Conservation (phyloP, 257 asterid genomes). For the Gentiana macrophylla region DNA sequence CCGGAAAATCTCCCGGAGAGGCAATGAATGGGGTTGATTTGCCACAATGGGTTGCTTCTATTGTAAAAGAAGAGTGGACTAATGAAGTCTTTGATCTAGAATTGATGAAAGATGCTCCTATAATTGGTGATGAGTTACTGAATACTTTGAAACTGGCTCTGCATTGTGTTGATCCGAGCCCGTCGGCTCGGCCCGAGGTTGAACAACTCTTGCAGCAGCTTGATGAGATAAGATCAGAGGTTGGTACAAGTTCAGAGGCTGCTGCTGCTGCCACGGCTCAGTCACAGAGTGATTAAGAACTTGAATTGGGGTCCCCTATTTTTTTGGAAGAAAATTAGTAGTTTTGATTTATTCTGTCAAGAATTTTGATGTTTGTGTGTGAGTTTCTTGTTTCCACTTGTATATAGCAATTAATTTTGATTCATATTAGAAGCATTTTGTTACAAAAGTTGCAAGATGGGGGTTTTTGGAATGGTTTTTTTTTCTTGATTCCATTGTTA, state of each 20-base stretch:
- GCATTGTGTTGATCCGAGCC: conserved; percentile 87
- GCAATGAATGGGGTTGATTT: conserved; percentile 66
- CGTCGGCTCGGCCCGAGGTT: conserved; percentile 79
- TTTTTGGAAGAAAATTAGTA: background rate
- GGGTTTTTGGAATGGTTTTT: conserved; percentile 22
- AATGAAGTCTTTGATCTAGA: conserved; percentile 90
- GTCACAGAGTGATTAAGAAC: conserved; percentile 35
- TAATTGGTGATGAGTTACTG: conserved; percentile 79
- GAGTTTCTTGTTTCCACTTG: conserved; percentile 1
- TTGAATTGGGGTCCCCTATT: background rate
- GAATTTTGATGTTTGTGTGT: conserved; percentile 13
- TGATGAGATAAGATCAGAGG: conserved; percentile 76
- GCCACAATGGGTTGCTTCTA: conserved; percentile 96
- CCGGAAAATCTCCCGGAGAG: conserved; percentile 89
- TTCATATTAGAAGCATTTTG: background rate
- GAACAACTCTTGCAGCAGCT: conserved; percentile 64
- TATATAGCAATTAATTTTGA: conserved; percentile 2
- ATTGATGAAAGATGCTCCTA: conserved; percentile 79
- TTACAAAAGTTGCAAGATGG: background rate
- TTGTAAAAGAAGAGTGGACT: conserved; percentile 96
- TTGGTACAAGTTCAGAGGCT: conserved; percentile 42
- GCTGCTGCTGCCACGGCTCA: conserved; percentile 31
- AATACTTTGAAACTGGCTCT: conserved; percentile 72
- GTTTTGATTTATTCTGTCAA: conserved; percentile 70
- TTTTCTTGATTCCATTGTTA: conserved; percentile 33